phyloP scores from a whole-genome alignment of 305 asterid genomes.

The Plantago coronopus region DNA sequence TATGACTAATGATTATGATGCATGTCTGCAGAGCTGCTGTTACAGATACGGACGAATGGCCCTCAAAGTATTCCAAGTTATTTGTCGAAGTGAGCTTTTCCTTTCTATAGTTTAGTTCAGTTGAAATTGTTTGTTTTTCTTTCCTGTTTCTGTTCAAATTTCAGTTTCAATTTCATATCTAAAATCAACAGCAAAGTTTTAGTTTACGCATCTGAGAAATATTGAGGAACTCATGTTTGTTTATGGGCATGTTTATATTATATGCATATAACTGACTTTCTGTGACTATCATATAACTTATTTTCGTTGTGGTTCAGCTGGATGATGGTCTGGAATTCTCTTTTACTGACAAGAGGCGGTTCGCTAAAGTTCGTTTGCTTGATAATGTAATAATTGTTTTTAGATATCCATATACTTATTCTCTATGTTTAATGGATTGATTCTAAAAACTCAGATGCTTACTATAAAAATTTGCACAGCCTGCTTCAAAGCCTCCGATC shows the following conservation, averaged over 20 bases:
- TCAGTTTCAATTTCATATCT: background rate
- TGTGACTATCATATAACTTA: background rate
- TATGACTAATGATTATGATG: slow-evolving; percentile 16
- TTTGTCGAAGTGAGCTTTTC: slow-evolving; percentile 66
- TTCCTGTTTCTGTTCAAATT: no score
- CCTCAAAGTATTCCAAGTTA: slow-evolving; percentile 91
- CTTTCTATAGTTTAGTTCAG: slow-evolving; percentile 15
- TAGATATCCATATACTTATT: slow-evolving; percentile 14
- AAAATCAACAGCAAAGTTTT: background rate
- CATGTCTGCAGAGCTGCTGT: slow-evolving; percentile 63
- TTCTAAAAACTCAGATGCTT: slow-evolving; percentile 22
- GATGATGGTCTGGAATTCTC: slow-evolving; percentile 87
- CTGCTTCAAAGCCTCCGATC: slow-evolving; percentile 71
- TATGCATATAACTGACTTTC: background rate
- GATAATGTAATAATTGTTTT: slow-evolving; percentile 53
- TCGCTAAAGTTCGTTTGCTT: slow-evolving; percentile 86
- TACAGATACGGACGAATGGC: slow-evolving; percentile 93
- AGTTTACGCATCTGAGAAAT: slow-evolving; percentile 5
- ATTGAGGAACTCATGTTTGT: background rate
- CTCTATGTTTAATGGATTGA: slow-evolving; percentile 15
- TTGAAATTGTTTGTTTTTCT: slow-evolving; percentile 14
- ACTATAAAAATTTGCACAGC: slow-evolving; percentile 43
- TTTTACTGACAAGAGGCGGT: slow-evolving; percentile 94
- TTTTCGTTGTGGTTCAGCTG: slow-evolving; percentile 49
- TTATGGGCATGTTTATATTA: background rate